Evolutionary conservation across 768 basidiomycete genomes (phyloP).

Genomic region (Chalciporus chontae): DNA sequence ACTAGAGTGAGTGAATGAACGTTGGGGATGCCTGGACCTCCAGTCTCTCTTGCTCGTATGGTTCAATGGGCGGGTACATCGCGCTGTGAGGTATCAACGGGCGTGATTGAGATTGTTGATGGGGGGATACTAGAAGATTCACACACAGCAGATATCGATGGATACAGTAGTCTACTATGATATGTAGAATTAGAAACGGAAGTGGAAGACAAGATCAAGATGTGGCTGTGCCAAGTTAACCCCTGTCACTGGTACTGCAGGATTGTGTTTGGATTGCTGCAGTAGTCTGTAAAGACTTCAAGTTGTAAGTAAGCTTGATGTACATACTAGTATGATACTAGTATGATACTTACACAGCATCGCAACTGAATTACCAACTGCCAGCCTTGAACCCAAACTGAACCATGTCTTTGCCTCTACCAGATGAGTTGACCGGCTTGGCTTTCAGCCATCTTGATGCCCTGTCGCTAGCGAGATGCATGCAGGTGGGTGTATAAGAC

Average conservation of each 20-base stretch:
- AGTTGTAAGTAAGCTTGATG: no score
- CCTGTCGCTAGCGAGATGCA: slow-evolving; percentile 26
- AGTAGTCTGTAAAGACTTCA: no score
- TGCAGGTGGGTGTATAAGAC: slow-evolving; percentile 18
- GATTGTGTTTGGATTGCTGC: no score
- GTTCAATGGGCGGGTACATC: slow-evolving; percentile 70
- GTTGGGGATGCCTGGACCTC: slow-evolving; percentile 55
- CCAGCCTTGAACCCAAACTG: no score
- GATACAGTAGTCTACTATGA: slow-evolving; percentile 5
- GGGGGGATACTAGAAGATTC: neutral
- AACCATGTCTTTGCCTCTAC: slow-evolving; percentile 24
- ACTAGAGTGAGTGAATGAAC: slow-evolving; percentile 71
- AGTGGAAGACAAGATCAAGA: no score
- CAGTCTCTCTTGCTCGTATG: slow-evolving; percentile 60
- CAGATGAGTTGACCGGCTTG: slow-evolving; percentile 28
- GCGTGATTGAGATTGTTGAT: slow-evolving; percentile 4
- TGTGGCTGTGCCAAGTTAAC: no score
- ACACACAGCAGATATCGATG: slow-evolving; percentile 19
- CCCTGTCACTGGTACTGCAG: no score
- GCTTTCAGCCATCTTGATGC: slow-evolving; percentile 28
- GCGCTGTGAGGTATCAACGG: slow-evolving; percentile 1
- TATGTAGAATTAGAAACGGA: slow-evolving; percentile 10
- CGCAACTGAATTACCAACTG: no score
- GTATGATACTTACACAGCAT: no score
- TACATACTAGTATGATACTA: no score